Percentiles rank a stretch among this genome's conserved stretches.
phyloP scores from a whole-genome alignment of 1,139 yeast species.

The Yamadazyma siamensis region DNA sequence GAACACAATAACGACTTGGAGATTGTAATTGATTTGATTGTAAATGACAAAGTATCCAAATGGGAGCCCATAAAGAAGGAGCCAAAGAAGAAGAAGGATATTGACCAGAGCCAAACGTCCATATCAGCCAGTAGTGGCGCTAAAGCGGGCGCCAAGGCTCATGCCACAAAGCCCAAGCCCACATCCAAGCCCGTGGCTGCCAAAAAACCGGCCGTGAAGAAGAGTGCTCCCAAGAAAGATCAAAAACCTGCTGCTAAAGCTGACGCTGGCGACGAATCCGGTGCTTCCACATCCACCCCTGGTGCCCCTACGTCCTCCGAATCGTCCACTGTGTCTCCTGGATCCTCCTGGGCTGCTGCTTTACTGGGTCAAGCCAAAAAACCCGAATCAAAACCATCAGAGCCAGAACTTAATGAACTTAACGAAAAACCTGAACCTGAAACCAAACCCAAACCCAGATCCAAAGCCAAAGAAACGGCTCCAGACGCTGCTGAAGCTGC shows the following conservation, averaged over 20 bases:
- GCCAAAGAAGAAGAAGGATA: slow-evolving; percentile 42
- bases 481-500: slow-evolving; percentile 3
- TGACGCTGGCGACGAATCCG: slow-evolving; percentile 6
- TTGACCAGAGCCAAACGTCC: slow-evolving; percentile 6
- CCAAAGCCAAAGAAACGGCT: slow-evolving; percentile 6
- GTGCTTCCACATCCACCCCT: slow-evolving; percentile 8
- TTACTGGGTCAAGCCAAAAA: slow-evolving; percentile 37
- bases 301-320: slow-evolving; percentile 18
- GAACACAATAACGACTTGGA: slow-evolving; percentile 76
- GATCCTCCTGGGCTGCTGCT: slow-evolving; percentile 52
- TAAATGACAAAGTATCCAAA: slow-evolving; percentile 68
- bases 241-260: slow-evolving; percentile 3
- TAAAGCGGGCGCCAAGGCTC: slow-evolving; percentile 1
- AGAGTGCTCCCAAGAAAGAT: slow-evolving; percentile 6
- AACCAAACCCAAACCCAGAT: slow-evolving; percentile 12
- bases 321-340: slow-evolving; percentile 14
- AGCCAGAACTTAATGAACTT: slow-evolving; percentile 10
- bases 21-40: slow-evolving; percentile 79
- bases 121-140: slow-evolving; percentile 2
- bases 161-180: slow-evolving; percentile 3
- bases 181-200: slow-evolving; percentile 2
- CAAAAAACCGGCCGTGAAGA: slow-evolving; percentile 9
- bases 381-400: slow-evolving; percentile 21
- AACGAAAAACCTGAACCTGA: slow-evolving; percentile 8
- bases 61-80: slow-evolving; percentile 59